These are phyloP conservation scores for Calamus simplicifolius DNA, from an alignment of 176 grass and related monocot species.

Conservation along the genomic window DNA sequence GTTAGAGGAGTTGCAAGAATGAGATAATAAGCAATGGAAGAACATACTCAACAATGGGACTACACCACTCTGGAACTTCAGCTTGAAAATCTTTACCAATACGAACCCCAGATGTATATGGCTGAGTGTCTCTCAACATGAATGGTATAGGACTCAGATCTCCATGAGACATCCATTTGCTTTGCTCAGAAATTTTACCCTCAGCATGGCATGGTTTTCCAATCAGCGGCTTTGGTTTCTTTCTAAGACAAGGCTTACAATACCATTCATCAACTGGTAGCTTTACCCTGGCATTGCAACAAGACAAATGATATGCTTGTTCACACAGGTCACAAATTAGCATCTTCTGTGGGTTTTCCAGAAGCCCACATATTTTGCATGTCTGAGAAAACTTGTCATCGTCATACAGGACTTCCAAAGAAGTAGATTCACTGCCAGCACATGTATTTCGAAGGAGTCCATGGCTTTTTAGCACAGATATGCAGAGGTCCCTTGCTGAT, in stretches of 20 bases:
- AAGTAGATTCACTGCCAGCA: slow-evolving; percentile 14
- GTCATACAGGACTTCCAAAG: slow-evolving; percentile 3
- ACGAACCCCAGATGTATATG: slow-evolving; percentile 38
- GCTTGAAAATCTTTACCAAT: slow-evolving; percentile 77
- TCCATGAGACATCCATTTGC: slow-evolving; percentile 9
- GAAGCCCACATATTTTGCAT: slow-evolving; percentile 39
- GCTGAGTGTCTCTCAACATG: slow-evolving; percentile 39
- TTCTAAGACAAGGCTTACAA: slow-evolving; percentile 43
- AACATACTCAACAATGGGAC: slow-evolving; percentile 46
- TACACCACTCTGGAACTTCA: slow-evolving; percentile 57
- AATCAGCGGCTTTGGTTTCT: slow-evolving; percentile 33
- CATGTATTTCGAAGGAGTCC: slow-evolving; percentile 21
- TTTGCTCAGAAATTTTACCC: slow-evolving; percentile 7
- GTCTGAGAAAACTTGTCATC: slow-evolving; percentile 28
- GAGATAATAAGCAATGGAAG: slow-evolving; percentile 3
- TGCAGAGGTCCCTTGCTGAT: slow-evolving; percentile 48
- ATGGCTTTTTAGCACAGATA: slow-evolving; percentile 38
- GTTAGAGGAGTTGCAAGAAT: slow-evolving; percentile 1
- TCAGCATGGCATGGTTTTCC: slow-evolving; percentile 14
- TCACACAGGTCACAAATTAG: slow-evolving; percentile 79
- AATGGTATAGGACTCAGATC: slow-evolving; percentile 28
- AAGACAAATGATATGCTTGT: slow-evolving; percentile 63
- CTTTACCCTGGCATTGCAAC: slow-evolving; percentile 41
- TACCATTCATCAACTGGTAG: slow-evolving; percentile 47
- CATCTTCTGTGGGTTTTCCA: slow-evolving; percentile 53